A percentile compares a stretch with the other conserved stretches of the same genome.
These are phyloP conservation scores for Colletotrichum aenigma DNA, from an alignment of 2,329 filamentous ascomycete species.

Conservation along the genomic window DNA sequence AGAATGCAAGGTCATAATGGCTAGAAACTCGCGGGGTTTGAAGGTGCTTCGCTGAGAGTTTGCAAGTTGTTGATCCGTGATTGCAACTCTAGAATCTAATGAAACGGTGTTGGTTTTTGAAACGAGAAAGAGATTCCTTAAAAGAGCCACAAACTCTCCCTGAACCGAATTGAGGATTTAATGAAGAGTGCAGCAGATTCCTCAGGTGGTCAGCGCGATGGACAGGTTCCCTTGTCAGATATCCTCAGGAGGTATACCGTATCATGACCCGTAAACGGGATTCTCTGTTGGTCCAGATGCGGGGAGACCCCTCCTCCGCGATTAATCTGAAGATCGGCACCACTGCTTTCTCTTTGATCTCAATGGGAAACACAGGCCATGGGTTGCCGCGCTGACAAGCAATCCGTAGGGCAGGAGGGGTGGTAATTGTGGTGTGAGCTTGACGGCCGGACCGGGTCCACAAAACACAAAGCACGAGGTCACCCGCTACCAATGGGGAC, in stretches of 20 bases:
- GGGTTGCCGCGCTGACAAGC: neutral
- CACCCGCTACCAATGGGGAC: neutral
- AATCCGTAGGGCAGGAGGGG: neutral
- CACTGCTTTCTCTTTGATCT: neutral
- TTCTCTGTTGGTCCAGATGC: neutral
- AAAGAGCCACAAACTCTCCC: neutral
- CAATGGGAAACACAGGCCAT: neutral
- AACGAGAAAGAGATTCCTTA: neutral
- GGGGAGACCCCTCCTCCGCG: neutral
- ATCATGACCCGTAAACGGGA: too few species aligned
- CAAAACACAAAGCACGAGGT: neutral
- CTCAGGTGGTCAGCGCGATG: neutral
- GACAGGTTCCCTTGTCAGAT: neutral
- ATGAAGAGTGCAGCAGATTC: neutral
- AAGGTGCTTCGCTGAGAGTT: neutral
- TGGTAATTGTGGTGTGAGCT: neutral
- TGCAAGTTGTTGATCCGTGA: neutral
- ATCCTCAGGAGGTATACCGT: neutral
- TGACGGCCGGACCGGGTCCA: neutral
- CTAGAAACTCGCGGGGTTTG: neutral
- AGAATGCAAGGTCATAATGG: neutral
- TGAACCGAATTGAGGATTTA: neutral
- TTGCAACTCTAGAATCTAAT: neutral
- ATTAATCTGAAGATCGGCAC: neutral
- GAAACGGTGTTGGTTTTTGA: neutral